phyloP scores from a whole-genome alignment of 2,329 filamentous ascomycete genomes.

The Lasiodiplodia sp. region DNA sequence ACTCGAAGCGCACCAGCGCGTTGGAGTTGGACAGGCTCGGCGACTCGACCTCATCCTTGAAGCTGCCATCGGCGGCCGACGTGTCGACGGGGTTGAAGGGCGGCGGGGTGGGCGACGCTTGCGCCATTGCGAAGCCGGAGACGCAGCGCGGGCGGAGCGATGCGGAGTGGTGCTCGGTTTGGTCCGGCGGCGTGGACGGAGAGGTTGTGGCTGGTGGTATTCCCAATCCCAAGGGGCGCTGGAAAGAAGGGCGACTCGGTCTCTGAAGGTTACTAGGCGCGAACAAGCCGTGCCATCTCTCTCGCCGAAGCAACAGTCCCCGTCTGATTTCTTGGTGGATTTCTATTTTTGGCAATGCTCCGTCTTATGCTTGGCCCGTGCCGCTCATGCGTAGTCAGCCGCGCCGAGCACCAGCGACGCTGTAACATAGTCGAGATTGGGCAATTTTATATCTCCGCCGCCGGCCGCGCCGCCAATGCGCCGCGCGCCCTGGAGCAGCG shows the following conservation, averaged over 20 bases:
- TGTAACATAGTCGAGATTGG: constrained; percentile 24
- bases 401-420: constrained; percentile 18
- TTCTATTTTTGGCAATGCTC: constrained; percentile 28
- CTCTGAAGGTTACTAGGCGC: background rate
- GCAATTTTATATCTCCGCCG: constrained; percentile 9
- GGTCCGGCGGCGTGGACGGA: constrained; percentile 3
- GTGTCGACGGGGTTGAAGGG: constrained; percentile 54
- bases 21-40: constrained; percentile 59
- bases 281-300: constrained; percentile 27
- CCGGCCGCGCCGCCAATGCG: constrained; percentile 4
- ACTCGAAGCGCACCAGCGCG: constrained; percentile 85
- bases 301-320: constrained; percentile 21
- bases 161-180: constrained; percentile 14
- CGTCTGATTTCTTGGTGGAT: constrained; percentile 30
- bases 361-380: constrained; percentile 29
- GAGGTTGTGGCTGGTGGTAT: constrained; percentile 6
- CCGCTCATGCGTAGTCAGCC: constrained; percentile 24
- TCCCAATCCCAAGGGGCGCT: constrained; percentile 3
- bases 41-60: constrained; percentile 52
- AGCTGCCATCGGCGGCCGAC: constrained; percentile 38
- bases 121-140: constrained; percentile 37
- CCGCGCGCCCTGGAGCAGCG: background rate
- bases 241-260: background rate
- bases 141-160: constrained; percentile 26
- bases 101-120: constrained; percentile 40